Evolutionary conservation across 176 grass and related monocot species (phyloP), one percentile per base, ranked within the genome.

Genomic region (Lolium perenne): DNA sequence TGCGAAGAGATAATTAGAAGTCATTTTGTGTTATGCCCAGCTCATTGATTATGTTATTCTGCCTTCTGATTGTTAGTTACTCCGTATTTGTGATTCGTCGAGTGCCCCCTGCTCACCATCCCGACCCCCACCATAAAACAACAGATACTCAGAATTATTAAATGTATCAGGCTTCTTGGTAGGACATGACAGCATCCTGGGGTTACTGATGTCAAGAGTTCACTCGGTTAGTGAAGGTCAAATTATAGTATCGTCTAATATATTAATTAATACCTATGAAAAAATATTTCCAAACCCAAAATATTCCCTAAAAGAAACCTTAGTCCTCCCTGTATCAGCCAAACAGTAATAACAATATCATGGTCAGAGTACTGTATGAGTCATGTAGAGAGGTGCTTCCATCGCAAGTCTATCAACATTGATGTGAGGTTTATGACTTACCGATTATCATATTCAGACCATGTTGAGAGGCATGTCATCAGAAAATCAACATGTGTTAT

Each of bases 151-250:
- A 41, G 5, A 41, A 22, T 10, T 21, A 18, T 84, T 89, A 38
- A 77, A 86, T 48, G 13, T 60, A 38, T 15, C 32, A 76, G 38
- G 25, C 11, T 76, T 56, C 10, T 81, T 67, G 55, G 29, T 71
- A 75, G 2, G 17, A 38, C 8, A 85, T 22, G 16, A 17, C 55
- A 80, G 15, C 47, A 74, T 47, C 4, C 22, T 25, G 76, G 80
- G 22, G 40, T 14, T 76, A 76, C 25, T 68, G 8, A 75, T 76
- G 26, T 22, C 77, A 85, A 76, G n/a, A 82, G 12, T 77, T 86
- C 2, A 38, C 22, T 47, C 10, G 4, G 40, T 47, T 41, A 74
- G 21, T 60, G 47, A 73, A 69, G 47, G 61, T 60, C 18, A 60
- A 79, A 79, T 46, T 25, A 79, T 35, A 2, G 55, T 25, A 10